These are phyloP conservation scores for Marsdenia floribunda DNA, from an alignment of 257 asterid genomes.

Conservation along the genomic window DNA sequence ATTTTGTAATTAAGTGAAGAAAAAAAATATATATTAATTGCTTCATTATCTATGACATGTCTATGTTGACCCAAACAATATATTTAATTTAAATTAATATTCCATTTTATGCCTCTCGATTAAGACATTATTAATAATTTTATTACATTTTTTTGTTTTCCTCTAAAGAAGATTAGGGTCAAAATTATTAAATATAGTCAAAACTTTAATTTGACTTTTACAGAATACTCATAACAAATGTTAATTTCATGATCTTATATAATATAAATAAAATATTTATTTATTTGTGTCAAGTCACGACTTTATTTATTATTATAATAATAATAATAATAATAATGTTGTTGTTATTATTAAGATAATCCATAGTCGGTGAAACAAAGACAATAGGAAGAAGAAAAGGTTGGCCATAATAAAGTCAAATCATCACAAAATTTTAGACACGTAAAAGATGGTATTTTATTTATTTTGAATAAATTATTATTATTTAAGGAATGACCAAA, in stretches of 20 bases:
- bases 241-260: too few species aligned
- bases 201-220: too few species aligned
- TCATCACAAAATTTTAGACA: slow-evolving; percentile 27
- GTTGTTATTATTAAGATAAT: background rate
- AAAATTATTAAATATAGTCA: background rate
- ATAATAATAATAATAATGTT: too few species aligned
- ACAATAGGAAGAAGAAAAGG: slow-evolving; percentile 27
- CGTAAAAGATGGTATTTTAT: slow-evolving; percentile 23
- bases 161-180: background rate
- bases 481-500: slow-evolving; percentile 9
- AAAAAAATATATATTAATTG: background rate
- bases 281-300: too few species aligned
- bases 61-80: slow-evolving; percentile 14
- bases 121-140: background rate
- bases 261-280: too few species aligned
- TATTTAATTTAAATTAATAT: background rate
- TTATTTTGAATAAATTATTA: slow-evolving; percentile 3
- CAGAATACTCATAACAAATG: too few species aligned
- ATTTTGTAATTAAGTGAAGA: too few species aligned
- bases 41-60: slow-evolving; percentile 20
- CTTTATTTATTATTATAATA: too few species aligned
- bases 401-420: slow-evolving; percentile 23
- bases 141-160: background rate
- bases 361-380: slow-evolving; percentile 23
- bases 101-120: background rate